Evolutionary conservation across 306 rosid species (phyloP).

Genomic region (Casuarina cunninghamiana): DNA sequence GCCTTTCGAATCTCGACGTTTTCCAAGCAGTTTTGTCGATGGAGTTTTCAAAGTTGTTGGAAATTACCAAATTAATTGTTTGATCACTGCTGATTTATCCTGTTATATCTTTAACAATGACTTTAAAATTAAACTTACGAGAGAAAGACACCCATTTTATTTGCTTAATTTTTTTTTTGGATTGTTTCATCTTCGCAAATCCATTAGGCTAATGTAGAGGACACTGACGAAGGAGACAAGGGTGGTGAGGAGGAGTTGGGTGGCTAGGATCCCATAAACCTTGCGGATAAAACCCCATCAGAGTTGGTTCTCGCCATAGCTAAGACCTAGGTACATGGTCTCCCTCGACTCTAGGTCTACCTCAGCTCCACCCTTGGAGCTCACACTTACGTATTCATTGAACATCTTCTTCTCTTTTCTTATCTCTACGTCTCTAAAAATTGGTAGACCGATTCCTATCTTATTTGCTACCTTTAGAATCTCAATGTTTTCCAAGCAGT

Average conservation of each 20-base stretch:
- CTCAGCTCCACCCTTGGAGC: conserved; percentile 35
- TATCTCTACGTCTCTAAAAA: not conserved
- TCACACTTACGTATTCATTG: conserved; percentile 49
- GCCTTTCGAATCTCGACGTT: conserved; percentile 4
- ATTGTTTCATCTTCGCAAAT: too few relatives aligned
- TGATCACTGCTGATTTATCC: too few relatives aligned
- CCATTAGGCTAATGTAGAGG: conserved; percentile 25
- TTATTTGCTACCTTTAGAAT: not conserved
- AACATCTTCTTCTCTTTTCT: not conserved
- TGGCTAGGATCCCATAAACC: conserved; percentile 83
- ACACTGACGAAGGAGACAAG: conserved; percentile 72
- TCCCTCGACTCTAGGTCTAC: conserved; percentile 89
- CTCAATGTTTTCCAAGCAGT: not conserved
- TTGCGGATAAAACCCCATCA: conserved; percentile 98
- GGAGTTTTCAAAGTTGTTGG: not conserved
- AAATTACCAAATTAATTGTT: not conserved
- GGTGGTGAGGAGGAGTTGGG: conserved; percentile 84
- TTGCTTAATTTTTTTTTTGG: too few relatives aligned
- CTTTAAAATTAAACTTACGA: too few relatives aligned
- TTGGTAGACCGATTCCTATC: not conserved
- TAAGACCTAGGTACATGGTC: conserved; percentile 68
- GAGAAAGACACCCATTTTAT: too few relatives aligned
- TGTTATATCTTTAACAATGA: too few relatives aligned
- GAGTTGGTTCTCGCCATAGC: conserved; percentile 80
- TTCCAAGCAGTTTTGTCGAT: too few relatives aligned